These are phyloP conservation scores for Centaurea solstitialis DNA, from an alignment of 129 eudicot genomes.

Conservation along the genomic window DNA sequence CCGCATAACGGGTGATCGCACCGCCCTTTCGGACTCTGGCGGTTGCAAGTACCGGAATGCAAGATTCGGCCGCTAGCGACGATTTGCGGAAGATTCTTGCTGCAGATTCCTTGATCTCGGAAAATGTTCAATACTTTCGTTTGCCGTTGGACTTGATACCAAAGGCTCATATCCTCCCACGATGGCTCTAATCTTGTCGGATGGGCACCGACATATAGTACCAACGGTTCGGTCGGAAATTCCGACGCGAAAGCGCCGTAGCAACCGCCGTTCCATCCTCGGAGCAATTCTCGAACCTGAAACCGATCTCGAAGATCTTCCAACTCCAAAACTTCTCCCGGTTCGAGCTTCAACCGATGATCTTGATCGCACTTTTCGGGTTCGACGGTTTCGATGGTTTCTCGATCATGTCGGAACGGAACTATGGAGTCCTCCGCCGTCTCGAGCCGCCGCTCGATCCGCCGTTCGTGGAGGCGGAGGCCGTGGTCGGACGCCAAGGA, in stretches of 20 bases:
- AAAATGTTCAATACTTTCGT: conserved; percentile 77
- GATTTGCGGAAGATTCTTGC: conserved; percentile 72
- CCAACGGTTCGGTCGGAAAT: conserved; percentile 46
- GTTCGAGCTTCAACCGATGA: conserved; percentile 53
- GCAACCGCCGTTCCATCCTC: conserved; percentile 53
- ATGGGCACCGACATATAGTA: conserved; percentile 76
- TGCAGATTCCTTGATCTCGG: conserved; percentile 59
- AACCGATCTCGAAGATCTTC: conserved; percentile 64
- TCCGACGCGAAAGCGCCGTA: conserved; percentile 55
- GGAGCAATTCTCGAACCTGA: conserved; percentile 48
- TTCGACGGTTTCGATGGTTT: conserved; percentile 36
- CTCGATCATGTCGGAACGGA: conserved; percentile 27
- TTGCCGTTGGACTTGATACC: conserved; percentile 98
- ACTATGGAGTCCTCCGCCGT: conserved; percentile 35
- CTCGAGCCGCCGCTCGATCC: conserved; percentile 55
- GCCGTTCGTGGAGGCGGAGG: conserved; percentile 68
- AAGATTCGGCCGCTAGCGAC: conserved; percentile 68
- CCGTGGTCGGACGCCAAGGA: conserved; percentile 72
- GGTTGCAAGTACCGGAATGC: conserved; percentile 68
- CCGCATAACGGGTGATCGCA: conserved; percentile 91
- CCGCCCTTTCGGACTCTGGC: conserved; percentile 61
- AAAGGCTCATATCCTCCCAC: conserved; percentile 86
- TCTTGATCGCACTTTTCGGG: conserved; percentile 31
- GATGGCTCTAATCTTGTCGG: conserved; percentile 81
- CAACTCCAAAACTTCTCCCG: conserved; percentile 58